These are phyloP conservation scores for Phyllosticta citrichinensis DNA, from an alignment of 2,329 filamentous ascomycete species.

Conservation along the genomic window DNA sequence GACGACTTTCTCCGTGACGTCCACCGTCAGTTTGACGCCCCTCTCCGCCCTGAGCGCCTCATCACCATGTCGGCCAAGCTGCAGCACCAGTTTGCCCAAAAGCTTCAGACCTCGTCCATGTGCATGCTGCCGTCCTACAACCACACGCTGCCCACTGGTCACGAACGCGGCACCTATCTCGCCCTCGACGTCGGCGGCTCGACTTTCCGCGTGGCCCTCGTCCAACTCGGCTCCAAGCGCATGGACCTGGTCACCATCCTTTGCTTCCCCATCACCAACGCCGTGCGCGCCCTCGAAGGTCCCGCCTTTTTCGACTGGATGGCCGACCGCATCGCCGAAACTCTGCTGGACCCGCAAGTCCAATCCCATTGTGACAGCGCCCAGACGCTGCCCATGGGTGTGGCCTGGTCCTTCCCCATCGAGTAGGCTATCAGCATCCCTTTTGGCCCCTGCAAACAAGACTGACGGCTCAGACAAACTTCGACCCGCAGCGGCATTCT, in stretches of 20 bases:
- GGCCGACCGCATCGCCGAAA: conserved; percentile 47
- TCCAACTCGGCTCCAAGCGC: conserved; percentile 43
- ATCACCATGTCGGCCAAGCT: conserved; percentile 35
- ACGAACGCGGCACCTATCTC: conserved; percentile 50
- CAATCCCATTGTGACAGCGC: conserved; percentile 11
- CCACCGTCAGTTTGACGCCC: conserved; percentile 33
- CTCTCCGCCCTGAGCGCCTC: conserved; percentile 31
- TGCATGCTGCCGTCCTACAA: conserved; percentile 59
- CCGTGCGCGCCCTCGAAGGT: conserved; percentile 45
- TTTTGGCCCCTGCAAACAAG: not conserved
- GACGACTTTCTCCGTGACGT: conserved; percentile 38
- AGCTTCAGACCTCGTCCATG: conserved; percentile 45
- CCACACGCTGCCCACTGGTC: conserved; percentile 49
- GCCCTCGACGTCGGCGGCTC: conserved; percentile 58
- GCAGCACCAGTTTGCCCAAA: conserved; percentile 43
- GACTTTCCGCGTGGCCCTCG: conserved; percentile 52
- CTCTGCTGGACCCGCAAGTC: conserved; percentile 34
- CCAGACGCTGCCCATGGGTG: conserved; percentile 43
- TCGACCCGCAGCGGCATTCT: conserved; percentile 48
- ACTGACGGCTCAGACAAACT: conserved; percentile 38
- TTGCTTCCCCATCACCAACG: conserved; percentile 46
- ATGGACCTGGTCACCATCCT: conserved; percentile 48
- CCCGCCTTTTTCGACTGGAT: conserved; percentile 58
- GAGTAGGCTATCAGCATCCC: conserved; percentile 30
- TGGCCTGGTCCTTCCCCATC: conserved; percentile 59